Evolutionary conservation across 2,329 filamentous ascomycete genomes (phyloP), one percentile per base, ranked within the genome.

Genomic region (Sporothrix inflata): DNA sequence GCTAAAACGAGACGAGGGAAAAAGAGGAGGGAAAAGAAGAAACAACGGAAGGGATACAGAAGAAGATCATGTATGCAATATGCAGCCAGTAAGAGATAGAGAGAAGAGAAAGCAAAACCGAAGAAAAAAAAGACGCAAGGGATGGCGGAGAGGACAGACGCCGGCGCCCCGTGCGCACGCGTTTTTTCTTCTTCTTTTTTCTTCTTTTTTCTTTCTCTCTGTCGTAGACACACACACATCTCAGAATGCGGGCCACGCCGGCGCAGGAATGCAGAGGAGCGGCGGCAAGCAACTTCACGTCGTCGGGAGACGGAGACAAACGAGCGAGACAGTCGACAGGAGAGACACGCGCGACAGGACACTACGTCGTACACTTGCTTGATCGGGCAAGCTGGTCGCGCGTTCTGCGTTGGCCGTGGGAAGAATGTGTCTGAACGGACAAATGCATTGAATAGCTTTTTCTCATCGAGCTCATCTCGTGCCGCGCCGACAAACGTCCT

Each of bases 211-310:
- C 42, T 45, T 14, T 14, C 42, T 45, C 42, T 45, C 11, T 45
- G 8, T 45, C 42, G 40, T 9, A 2, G 14, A 12, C 42, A 45
- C 14, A 14, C 42, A 27, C 38, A 45, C 11, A 38, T n/a, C 16
- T 12, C 16, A 40, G n/a, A 24, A 24, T 11, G 60, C 38, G 60
- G 38, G 60, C 60, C 60, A 65, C n/a, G 60, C 60, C 38, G 60
- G 34, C 21, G 40, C 60, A 65, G 38, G 60, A 65, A 45, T 65
- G 60, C 21, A 45, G 12, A 45, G n/a, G 8, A 40, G 60, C 3
- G 60, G 60, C 60, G 60, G 38, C 60, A 65, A 65, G 55, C 55
- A 65, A 65, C 60, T 19, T 14, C 42, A 14, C 34, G 57, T 40
- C 24, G 51, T 16, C 60, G 60, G 38, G 57, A 7, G 34, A 40